Base-by-base conservation (phyloP, 2,329 filamentous ascomycete species). In the Penicillium corylophilum region DNA sequence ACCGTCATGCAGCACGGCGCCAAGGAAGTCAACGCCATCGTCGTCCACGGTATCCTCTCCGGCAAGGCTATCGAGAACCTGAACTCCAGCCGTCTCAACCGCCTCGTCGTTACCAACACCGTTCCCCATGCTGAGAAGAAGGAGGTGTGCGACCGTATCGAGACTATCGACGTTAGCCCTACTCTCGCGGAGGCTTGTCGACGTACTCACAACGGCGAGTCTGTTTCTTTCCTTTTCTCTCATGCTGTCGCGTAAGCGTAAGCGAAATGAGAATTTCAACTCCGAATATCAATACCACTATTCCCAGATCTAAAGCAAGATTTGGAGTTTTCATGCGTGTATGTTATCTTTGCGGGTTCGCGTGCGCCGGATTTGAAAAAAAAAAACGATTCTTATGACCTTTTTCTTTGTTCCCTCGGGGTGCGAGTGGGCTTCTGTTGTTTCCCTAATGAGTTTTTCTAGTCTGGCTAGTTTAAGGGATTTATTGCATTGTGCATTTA, bases 1-100 rank as follows among this genome's bases (percentile, higher is more conserved):
- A 93, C 92, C 0, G 83, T 97, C 46, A 89, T 93, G 71, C 82
- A 90, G 64, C 87, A 96, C 66, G 90, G 90, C 28, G 93, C 94
- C 1, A 85, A 84, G 61, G 85, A 95, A 68, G 91, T 95, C 33
- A 90, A 95, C 57, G 94, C 94, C 22, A 95, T 97, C 60, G 94
- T 97, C 52, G 96, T 93, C 1, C 93, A 96, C 69, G 92, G 91
- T 31, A 95, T 96, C 53, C 77, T 97, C 46, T 91, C 87, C 58
- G 92, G 91, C 45, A 90, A 89, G 61, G 92, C 92, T 39, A 93
- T 95, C 51, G 87, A 95, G 64, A 91, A 86, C 65, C 72, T 95
- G 65, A 95, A 95, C 73, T 82, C 82, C 60, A 90, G 89, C 65
- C 82, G 84, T 68, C 76, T 95, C 60, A 85, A 83, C 62, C 85